Evolutionary conservation across 1,139 yeast genomes (phyloP), one percentile per base, ranked within the genome.

Genomic region (Saccharomyces hybrid): DNA sequence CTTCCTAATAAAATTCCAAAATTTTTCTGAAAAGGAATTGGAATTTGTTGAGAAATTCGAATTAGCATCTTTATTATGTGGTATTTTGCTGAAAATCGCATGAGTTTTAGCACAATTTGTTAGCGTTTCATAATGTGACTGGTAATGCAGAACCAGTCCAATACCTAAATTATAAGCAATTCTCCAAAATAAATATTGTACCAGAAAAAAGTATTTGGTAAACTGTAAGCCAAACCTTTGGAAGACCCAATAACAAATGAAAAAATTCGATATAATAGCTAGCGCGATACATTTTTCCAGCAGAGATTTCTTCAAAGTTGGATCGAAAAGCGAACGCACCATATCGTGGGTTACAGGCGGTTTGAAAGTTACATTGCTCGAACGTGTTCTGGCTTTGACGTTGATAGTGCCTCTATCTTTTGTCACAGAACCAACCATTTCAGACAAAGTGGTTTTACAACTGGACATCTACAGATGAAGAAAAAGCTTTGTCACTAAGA

Each of bases 341-440:
- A 88, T 88, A 67, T 88, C 96, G 64, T 85, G 87, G 27, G 96
- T 88, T 61, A 81, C 81, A 2, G 96, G 96, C 5, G 88, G 93
- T 16, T 72, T 69, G 62, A 88, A 88, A n/a, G 77, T 74, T 3
- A 57, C 58, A 13, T 69, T 72, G 2, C 67, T 56, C 14, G 68
- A 62, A 23, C 71, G 57, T 13, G 70, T 66, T 46, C 58, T 58
- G 3, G 69, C 70, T 9, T 9, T 13, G 32, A 11, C 13, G n/a
- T 30, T 30, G 13, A 30, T 13, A 30, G 32, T 30, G 5, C n/a
- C 32, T 5, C 13, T 30, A 13, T 30, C 32, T 30, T 30, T 30
- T 30, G 32, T 13, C 32, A 30, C n/a, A 30, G 32, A 9, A 30
- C n/a, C 32, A 30, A 11, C 32, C 32, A 30, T 30, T 9, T 30